phyloP scores from a whole-genome alignment of 441 rosid genomes.

The Monsonia emarginata region DNA sequence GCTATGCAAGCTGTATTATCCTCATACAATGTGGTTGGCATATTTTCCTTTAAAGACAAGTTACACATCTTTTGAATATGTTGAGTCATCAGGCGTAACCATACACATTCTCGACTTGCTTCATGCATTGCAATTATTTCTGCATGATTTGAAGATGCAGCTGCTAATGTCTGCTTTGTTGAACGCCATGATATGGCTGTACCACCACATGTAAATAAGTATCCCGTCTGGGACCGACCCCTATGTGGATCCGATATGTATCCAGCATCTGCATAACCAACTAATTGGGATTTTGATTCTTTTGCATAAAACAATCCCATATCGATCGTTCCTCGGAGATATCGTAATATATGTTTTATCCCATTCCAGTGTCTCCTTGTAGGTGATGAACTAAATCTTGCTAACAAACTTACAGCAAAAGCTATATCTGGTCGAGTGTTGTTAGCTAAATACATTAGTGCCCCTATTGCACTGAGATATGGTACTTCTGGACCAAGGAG shows the following conservation, averaged over 20 bases:
- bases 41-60: neutral
- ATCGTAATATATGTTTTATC: neutral
- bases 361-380: neutral
- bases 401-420: neutral
- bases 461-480: constrained; percentile 1
- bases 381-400: neutral
- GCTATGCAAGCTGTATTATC: neutral
- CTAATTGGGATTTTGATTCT: too few species aligned
- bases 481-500: constrained; percentile 6
- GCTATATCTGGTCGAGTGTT: neutral
- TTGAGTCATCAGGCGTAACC: neutral
- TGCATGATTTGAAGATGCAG: neutral
- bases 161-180: neutral
- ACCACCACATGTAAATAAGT: neutral
- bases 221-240: neutral
- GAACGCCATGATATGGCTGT: neutral
- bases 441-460: neutral
- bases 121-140: neutral
- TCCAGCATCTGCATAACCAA: neutral
- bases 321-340: neutral
- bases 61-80: neutral
- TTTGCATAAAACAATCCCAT: neutral
- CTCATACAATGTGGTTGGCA: neutral
- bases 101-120: neutral
- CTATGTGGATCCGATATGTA: neutral